Base-by-base conservation (phyloP, 306 rosid species). In the Argentina anserina region DNA sequence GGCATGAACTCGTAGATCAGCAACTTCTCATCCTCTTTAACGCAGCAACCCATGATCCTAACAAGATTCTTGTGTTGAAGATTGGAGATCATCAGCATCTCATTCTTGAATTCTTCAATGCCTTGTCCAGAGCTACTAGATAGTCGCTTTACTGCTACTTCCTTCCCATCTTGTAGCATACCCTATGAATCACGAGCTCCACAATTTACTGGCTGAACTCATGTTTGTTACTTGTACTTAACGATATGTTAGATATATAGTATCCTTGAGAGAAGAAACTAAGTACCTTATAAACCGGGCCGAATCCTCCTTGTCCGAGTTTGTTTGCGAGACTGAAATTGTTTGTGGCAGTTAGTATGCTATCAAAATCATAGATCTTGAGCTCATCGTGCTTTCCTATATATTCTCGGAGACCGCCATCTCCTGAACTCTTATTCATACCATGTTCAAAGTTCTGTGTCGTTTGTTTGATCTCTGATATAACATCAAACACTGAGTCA, bases 1-100 rank as follows among this genome's bases (percentile, higher is more conserved):
- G 81, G 61, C 88, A 78, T 81, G 71, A 71, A 78, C 75, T 84
- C 88, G 33, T 81, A 84, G 12, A 84, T 45, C 18, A 81, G 75
- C 41, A 84, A 50, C 69, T 77, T 84, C 71, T 81, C 88, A 12
- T 81, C 83, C 6, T 69, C 58, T 6, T 84, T 50, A 41, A 78
- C 50, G 42, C 81, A 81, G 75, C 75, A 84, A 5, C 85, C 88
- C 69, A 78, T 7, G 25, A 84, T 75, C 63, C 46, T 78, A 43
- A 84, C 83, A 53, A 84, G 88, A 60, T 78, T 84, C 65, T 80
- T 73, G 25, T 84, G 81, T 37, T 81, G 85, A 70, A 81, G 85
- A n/a, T 84, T 82, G 10, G 80, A 59, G 20, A 84, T 78, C 66
- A 84, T 58, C 14, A 34, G 7, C 39, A 81, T 56, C 69, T 84